phyloP scores from a whole-genome alignment of 352 stramenopile genomes.

The Phytophthora ramorum region DNA sequence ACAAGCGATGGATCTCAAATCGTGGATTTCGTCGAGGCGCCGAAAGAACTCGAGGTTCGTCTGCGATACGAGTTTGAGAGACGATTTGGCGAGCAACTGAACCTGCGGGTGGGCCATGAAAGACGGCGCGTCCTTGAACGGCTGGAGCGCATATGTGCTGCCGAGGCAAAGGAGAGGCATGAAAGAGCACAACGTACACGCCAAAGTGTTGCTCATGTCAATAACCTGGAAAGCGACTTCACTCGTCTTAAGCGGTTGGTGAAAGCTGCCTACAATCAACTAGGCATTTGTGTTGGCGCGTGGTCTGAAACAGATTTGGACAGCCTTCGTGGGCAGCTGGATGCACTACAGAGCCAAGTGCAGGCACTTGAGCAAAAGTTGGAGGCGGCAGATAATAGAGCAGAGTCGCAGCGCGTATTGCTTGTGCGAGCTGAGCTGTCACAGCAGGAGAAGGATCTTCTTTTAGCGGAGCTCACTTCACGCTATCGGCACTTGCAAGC shows the following conservation, averaged over 20 bases:
- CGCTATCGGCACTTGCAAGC: constrained; percentile 50
- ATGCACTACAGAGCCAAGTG: constrained; percentile 23
- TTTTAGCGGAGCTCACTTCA: constrained; percentile 57
- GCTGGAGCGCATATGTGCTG: constrained; percentile 56
- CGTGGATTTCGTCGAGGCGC: constrained; percentile 12
- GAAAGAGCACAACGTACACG: constrained; percentile 10
- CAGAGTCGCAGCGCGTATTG: constrained; percentile 44
- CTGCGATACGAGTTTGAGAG: constrained; percentile 60
- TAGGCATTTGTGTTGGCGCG: constrained; percentile 53
- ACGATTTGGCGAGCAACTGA: constrained; percentile 61
- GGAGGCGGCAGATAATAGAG: constrained; percentile 19
- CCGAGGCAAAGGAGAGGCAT: constrained; percentile 25
- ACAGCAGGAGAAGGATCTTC: constrained; percentile 63
- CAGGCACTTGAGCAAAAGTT: constrained; percentile 19
- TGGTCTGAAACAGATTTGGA: constrained; percentile 66
- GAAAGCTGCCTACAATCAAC: constrained; percentile 52
- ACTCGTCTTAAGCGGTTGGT: constrained; percentile 34
- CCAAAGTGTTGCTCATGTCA: constrained; percentile 4
- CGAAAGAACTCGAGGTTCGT: constrained; percentile 35
- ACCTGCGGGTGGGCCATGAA: constrained; percentile 62
- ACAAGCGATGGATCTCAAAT: not conserved
- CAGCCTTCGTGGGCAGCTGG: constrained; percentile 31
- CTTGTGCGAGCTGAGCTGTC: constrained; percentile 49
- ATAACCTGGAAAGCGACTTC: constrained; percentile 27
- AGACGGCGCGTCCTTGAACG: constrained; percentile 55